Conservation (phyloP, 192 early-diverging fungal species). For the Piromyces sp. region DNA sequence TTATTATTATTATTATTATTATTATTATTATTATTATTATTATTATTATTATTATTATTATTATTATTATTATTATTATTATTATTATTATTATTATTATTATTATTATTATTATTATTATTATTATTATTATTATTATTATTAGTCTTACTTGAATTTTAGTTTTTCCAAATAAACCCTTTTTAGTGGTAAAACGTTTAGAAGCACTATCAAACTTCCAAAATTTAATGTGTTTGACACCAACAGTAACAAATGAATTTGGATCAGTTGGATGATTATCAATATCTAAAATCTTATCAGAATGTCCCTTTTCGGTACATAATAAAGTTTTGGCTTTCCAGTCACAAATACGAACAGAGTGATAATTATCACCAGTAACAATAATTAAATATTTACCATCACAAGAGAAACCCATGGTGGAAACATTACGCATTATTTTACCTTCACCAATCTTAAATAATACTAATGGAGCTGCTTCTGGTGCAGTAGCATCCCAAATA, state of each 20-base stretch:
- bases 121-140: too few relatives aligned
- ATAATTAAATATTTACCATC: background rate
- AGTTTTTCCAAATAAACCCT: background rate
- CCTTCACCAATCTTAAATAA: background rate
- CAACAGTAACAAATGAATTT: background rate
- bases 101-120: too few relatives aligned
- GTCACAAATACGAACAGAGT: background rate
- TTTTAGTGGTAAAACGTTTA: background rate
- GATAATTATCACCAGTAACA: background rate
- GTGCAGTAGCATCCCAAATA: background rate
- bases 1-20: too few relatives aligned
- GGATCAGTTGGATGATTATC: background rate
- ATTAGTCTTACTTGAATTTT: background rate
- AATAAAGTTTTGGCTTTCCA: background rate
- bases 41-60: too few relatives aligned
- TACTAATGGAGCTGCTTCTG: background rate
- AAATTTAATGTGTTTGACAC: background rate
- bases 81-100: too few relatives aligned
- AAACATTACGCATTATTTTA: background rate
- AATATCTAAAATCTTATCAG: background rate
- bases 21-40: too few relatives aligned
- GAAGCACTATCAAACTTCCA: background rate
- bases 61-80: too few relatives aligned
- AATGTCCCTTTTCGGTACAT: background rate
- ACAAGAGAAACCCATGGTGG: background rate